Evolutionary conservation across 2,329 filamentous ascomycete genomes (phyloP).

Genomic region (Paecilomyces fulvus): DNA sequence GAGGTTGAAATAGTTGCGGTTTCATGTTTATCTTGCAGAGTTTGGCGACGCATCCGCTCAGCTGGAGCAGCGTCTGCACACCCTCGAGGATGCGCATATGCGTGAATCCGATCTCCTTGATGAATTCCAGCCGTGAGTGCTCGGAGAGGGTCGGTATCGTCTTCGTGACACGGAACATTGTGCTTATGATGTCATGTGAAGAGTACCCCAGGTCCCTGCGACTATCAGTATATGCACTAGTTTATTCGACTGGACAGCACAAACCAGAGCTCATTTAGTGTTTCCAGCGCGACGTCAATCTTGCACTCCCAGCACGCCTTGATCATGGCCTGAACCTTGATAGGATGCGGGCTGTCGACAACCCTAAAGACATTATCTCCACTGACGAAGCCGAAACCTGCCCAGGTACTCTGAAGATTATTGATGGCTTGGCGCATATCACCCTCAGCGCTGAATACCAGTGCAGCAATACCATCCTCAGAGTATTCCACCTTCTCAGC

Average conservation of each 20-base stretch:
- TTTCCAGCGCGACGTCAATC: conserved; percentile 78
- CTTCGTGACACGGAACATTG: conserved; percentile 98
- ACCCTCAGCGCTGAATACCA: conserved; percentile 94
- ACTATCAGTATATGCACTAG: not conserved
- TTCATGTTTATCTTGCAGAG: conserved; percentile 97
- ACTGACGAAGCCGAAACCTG: conserved; percentile 93
- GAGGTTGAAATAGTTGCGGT: conserved; percentile 62
- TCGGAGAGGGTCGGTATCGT: conserved; percentile 86
- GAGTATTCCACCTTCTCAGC: conserved; percentile 84
- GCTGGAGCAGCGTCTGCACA: conserved; percentile 86
- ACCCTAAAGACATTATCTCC: conserved; percentile 98
- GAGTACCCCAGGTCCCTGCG: conserved; percentile 75
- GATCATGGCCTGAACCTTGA: conserved; percentile 98
- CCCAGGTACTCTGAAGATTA: conserved; percentile 86
- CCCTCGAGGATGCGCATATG: conserved; percentile 99
- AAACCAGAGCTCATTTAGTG: conserved; percentile 79
- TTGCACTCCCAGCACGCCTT: conserved; percentile 93
- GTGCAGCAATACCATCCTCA: conserved; percentile 88
- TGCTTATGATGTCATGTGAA: conserved; percentile 98
- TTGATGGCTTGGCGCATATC: conserved; percentile 99
- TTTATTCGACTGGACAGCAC: conserved; percentile 8
- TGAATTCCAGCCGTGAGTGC: conserved; percentile 92
- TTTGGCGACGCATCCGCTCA: conserved; percentile 85
- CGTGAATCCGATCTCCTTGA: conserved; percentile 97
- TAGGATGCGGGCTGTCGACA: conserved; percentile 91